Base-by-base conservation (phyloP, 257 asterid species). In the Perilla frutescens region DNA sequence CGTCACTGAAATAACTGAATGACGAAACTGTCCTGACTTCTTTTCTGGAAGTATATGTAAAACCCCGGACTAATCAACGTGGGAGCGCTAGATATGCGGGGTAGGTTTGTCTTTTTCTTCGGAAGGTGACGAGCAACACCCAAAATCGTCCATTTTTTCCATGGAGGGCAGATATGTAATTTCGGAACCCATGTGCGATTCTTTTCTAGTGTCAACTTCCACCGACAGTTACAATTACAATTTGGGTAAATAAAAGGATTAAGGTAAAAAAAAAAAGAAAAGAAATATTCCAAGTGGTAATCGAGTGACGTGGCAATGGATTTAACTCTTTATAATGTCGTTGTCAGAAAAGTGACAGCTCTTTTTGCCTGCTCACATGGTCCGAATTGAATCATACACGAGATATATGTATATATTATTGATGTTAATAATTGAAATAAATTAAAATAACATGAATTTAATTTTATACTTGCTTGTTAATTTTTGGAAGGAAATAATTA, bases 51-150 rank as follows among this genome's bases (percentile, higher is more conserved):
- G 51, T 53, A 31, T 54, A 10, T 31, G 45, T 59, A 31, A 57
- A 20, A 13, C 7, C 60, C 85, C 84, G 86, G 76, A 73, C 76
- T 50, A 66, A 59, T 20, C 81, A 78, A 74, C 80, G 55, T 62
- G 69, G 58, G 45, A 51, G 68, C 39, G 80, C 78, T 70, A 48
- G 66, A 70, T 50, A 32, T 50, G 58, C 76, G 75, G 84, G 83
- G 77, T n/a, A 80, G 71, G 74, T 80, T 82, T 82, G 89, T 77
- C 85, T 44, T 79, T 77, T 79, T 59, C 59, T 14, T 59, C 12
- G 3, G 13, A 54, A 31, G 26, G 40, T 8, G 79, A 78, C 77
- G 45, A 60, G 15, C 15, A 59, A 2, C 55, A 29, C 14, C 11
- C 58, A 8, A 37, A 71, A 36, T 13, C 41, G 29, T 20, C 4